Conservation (phyloP, 148 eudicot genomes). For the Rhododendron ovatum region DNA sequence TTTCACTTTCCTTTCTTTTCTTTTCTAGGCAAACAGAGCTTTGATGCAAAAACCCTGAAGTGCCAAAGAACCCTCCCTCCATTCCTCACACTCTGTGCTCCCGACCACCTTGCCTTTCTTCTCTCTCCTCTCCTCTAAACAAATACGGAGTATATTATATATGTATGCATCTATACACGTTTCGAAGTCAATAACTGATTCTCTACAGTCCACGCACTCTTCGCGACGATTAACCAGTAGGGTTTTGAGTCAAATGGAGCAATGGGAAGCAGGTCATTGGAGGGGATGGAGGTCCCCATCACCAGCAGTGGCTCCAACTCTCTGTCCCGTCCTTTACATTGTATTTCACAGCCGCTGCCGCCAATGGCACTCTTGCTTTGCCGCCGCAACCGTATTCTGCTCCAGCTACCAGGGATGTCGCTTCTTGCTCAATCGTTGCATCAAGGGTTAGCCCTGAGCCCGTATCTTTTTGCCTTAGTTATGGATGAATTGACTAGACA, state of each 20-base stretch:
- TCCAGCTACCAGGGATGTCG: too few relatives aligned
- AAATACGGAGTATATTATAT: background rate
- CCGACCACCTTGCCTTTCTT: background rate
- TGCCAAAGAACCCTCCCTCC: background rate
- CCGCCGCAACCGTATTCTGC: too few relatives aligned
- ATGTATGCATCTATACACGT: background rate
- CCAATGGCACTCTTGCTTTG: background rate
- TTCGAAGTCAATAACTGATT: background rate
- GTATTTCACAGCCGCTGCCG: background rate
- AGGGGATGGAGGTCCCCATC: conserved; percentile 79
- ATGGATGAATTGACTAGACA: too few relatives aligned
- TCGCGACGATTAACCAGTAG: background rate
- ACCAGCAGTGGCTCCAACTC: conserved; percentile 58
- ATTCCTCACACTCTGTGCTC: background rate
- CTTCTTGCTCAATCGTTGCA: too few relatives aligned
- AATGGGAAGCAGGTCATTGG: conserved; percentile 40
- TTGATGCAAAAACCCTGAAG: background rate
- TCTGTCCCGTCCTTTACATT: conserved; percentile 37
- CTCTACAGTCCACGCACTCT: background rate
- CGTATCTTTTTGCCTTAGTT: too few relatives aligned
- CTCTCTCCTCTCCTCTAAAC: background rate
- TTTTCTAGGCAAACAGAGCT: too few relatives aligned
- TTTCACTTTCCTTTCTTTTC: too few relatives aligned
- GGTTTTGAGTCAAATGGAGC: background rate
- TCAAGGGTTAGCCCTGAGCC: too few relatives aligned